phyloP scores from a whole-genome alignment of 371 early-diverging fungal genomes.

The Zychaea mexicana region DNA sequence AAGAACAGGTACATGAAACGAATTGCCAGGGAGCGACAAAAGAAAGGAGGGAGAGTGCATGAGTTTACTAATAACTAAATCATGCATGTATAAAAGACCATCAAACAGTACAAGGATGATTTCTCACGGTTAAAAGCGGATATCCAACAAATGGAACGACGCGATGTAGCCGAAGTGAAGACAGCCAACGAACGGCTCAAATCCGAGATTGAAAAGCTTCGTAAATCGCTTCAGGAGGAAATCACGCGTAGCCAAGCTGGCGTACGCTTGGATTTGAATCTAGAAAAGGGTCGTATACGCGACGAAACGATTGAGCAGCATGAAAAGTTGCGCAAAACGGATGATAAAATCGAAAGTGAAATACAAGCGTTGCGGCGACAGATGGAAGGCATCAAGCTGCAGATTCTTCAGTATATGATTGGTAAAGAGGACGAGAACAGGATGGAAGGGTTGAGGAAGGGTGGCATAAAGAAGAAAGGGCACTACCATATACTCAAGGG shows the following conservation, averaged over 20 bases:
- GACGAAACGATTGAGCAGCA: constrained; percentile 86
- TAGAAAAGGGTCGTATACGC: constrained; percentile 90
- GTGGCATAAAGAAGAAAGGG: too few relatives aligned
- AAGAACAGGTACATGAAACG: constrained; percentile 64
- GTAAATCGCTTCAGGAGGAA: constrained; percentile 81
- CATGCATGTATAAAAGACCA: constrained; percentile 46
- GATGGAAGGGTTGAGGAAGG: background rate
- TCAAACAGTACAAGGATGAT: constrained; percentile 85
- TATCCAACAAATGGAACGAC: constrained; percentile 85
- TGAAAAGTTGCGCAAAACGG: constrained; percentile 82
- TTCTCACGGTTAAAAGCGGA: constrained; percentile 87
- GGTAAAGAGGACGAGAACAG: constrained; percentile 20
- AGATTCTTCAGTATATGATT: constrained; percentile 84
- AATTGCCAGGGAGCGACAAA: background rate
- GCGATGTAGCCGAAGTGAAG: constrained; percentile 85
- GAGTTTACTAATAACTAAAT: background rate
- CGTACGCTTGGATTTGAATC: constrained; percentile 84
- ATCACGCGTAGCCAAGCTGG: constrained; percentile 87
- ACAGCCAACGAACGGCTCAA: constrained; percentile 81
- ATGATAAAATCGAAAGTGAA: constrained; percentile 87
- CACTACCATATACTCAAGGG: too few relatives aligned
- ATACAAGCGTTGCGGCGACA: constrained; percentile 77
- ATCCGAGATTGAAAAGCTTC: constrained; percentile 82
- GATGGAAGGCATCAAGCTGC: constrained; percentile 91
- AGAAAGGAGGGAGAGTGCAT: background rate